Percentiles rank a stretch among this genome's conserved stretches.
Evolutionary conservation across 805 yeast species (phyloP).

Genomic region (Candida nemodendra): DNA sequence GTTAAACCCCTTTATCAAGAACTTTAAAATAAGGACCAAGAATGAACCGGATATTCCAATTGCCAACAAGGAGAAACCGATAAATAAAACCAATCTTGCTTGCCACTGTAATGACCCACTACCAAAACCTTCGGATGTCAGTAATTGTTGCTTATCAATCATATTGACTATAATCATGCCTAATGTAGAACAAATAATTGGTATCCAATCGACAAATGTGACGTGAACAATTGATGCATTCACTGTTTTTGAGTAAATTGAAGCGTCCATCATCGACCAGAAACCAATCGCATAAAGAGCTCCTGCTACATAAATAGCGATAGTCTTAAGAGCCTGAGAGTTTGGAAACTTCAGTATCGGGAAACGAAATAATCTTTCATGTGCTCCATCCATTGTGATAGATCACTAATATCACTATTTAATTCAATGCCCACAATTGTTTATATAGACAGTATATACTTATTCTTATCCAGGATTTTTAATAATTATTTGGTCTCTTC

Average conservation of each 20-base stretch:
- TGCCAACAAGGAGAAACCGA: slow-evolving; percentile 90
- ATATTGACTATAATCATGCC: slow-evolving; percentile 85
- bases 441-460: too few relatives aligned
- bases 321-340: slow-evolving; percentile 64
- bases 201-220: slow-evolving; percentile 93
- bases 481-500: too few relatives aligned
- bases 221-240: slow-evolving; percentile 88
- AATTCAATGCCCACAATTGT: too few relatives aligned
- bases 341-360: slow-evolving; percentile 64
- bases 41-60: slow-evolving; percentile 93
- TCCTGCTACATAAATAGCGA: slow-evolving; percentile 78
- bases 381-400: slow-evolving; percentile 38
- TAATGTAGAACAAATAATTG: slow-evolving; percentile 79
- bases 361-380: slow-evolving; percentile 61
- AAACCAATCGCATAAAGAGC: slow-evolving; percentile 80
- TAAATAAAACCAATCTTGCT: slow-evolving; percentile 83
- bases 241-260: slow-evolving; percentile 77
- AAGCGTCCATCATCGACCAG: slow-evolving; percentile 88
- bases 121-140: slow-evolving; percentile 30
- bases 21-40: slow-evolving; percentile 83
- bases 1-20: slow-evolving; percentile 68
- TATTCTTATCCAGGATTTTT: too few relatives aligned
- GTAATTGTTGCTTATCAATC: slow-evolving; percentile 59
- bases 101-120: slow-evolving; percentile 75
- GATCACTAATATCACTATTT: too few relatives aligned